These are phyloP conservation scores for Litchi chinensis DNA, from an alignment of 345 rosid genomes.

Conservation along the genomic window DNA sequence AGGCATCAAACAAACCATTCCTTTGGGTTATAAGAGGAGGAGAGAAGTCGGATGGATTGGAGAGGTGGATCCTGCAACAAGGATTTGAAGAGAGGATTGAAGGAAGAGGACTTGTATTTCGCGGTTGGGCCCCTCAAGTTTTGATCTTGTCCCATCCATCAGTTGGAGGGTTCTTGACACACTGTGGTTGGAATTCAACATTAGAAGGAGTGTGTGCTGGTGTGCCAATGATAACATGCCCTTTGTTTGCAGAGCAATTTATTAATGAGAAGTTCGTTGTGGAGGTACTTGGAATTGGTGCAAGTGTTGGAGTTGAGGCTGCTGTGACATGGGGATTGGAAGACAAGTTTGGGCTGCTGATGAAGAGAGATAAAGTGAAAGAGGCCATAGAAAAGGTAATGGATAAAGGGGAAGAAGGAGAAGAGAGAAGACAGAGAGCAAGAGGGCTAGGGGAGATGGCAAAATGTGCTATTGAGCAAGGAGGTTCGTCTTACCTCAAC, in stretches of 20 bases:
- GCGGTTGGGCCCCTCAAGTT: slow-evolving; percentile 57
- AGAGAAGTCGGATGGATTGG: slow-evolving; percentile 1
- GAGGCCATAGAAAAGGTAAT: slow-evolving; percentile 9
- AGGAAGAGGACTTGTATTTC: slow-evolving; percentile 35
- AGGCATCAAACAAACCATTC: slow-evolving; percentile 39
- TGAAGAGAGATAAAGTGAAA: slow-evolving; percentile 9
- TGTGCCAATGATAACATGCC: slow-evolving; percentile 54
- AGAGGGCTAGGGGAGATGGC: slow-evolving; percentile 1
- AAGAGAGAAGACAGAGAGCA: slow-evolving; percentile 23
- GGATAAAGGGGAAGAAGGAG: slow-evolving; percentile 10
- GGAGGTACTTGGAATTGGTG: slow-evolving; percentile 31
- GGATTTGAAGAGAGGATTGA: slow-evolving; percentile 23
- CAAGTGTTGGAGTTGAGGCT: slow-evolving; percentile 31
- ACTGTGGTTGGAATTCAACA: slow-evolving; percentile 61
- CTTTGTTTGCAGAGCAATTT: slow-evolving; percentile 51
- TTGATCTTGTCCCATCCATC: slow-evolving; percentile 43
- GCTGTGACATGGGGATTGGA: slow-evolving; percentile 38
- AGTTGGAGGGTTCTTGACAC: slow-evolving; percentile 48
- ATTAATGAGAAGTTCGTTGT: slow-evolving; percentile 42
- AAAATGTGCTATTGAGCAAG: too few species aligned
- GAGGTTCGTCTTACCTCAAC: too few species aligned
- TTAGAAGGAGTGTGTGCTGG: slow-evolving; percentile 42
- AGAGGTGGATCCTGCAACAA: slow-evolving; percentile 20
- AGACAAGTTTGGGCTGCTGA: slow-evolving; percentile 17
- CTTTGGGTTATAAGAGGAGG: slow-evolving; percentile 47